These are phyloP conservation scores for Pichia sp. DNA, from an alignment of 1,139 yeast genomes.

Conservation along the genomic window DNA sequence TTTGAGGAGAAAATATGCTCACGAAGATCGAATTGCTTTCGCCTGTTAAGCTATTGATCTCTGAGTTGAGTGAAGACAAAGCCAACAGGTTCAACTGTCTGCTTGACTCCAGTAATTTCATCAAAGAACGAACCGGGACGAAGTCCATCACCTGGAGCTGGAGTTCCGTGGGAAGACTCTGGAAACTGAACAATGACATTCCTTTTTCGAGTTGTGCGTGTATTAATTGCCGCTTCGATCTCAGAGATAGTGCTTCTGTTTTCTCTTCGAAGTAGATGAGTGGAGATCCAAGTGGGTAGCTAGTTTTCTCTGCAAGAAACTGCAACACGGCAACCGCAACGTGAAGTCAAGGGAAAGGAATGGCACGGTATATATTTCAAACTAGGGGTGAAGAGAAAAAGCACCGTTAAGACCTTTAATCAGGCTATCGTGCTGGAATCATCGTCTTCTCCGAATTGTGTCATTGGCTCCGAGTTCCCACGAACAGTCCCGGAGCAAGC, in stretches of 20 bases:
- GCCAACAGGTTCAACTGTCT: constrained; percentile 14
- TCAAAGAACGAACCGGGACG: constrained; percentile 18
- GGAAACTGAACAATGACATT: not conserved
- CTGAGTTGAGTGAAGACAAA: constrained; percentile 7
- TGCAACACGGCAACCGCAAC: too few species aligned
- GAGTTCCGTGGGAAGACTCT: constrained; percentile 24
- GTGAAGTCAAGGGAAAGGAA: not conserved
- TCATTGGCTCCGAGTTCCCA: constrained; percentile 4
- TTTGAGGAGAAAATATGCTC: constrained; percentile 29
- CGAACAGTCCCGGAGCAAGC: not conserved
- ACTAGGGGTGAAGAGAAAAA: too few species aligned
- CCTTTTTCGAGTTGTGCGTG: not conserved
- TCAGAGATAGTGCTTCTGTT: too few species aligned
- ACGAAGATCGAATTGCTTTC: constrained; percentile 18
- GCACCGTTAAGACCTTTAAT: not conserved
- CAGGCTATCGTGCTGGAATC: not conserved
- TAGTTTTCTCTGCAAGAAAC: too few species aligned
- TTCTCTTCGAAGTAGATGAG: too few species aligned
- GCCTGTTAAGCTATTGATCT: constrained; percentile 3
- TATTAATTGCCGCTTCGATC: not conserved
- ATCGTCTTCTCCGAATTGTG: not conserved
- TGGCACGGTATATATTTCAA: too few species aligned
- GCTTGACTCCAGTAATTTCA: constrained; percentile 13
- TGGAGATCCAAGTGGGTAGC: too few species aligned
- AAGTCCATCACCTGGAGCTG: constrained; percentile 20